These are phyloP conservation scores for Jatropha multifida DNA, from an alignment of 441 rosid species.

Conservation along the genomic window DNA sequence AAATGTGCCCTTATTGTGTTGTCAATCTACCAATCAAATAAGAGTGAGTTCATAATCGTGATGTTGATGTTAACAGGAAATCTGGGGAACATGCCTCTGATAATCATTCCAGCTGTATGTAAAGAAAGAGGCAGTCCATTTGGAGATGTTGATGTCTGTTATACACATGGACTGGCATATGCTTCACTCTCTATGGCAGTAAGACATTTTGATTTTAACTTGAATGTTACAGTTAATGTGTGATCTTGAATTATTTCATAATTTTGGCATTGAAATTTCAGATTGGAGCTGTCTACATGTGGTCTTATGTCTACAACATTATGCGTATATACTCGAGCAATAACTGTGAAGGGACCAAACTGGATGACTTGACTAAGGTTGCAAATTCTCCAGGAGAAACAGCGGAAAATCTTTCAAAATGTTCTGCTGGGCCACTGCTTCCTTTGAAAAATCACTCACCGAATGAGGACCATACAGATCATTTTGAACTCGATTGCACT, in stretches of 20 bases:
- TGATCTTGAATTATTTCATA: not conserved
- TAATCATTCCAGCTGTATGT: constrained; percentile 47
- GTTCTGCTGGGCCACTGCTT: constrained; percentile 21
- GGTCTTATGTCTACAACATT: constrained; percentile 45
- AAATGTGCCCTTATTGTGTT: not conserved
- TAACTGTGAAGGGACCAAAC: constrained; percentile 17
- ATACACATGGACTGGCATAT: constrained; percentile 37
- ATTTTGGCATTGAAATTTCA: constrained; percentile 13
- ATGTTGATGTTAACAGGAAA: constrained; percentile 31
- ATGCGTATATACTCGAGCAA: constrained; percentile 34
- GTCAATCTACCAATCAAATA: no score
- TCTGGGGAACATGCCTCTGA: constrained; percentile 41
- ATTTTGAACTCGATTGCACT: constrained; percentile 19
- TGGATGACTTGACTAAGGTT: constrained; percentile 12
- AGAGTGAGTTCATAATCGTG: not conserved
- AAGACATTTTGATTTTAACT: constrained; percentile 5
- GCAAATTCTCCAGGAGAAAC: constrained; percentile 16
- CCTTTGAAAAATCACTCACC: constrained; percentile 27
- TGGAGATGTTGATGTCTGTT: constrained; percentile 34
- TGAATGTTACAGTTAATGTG: not conserved
- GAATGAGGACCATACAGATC: constrained; percentile 14
- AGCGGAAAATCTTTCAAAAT: constrained; percentile 16
- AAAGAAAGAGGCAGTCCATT: constrained; percentile 45
- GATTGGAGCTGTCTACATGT: constrained; percentile 46
- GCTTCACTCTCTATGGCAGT: constrained; percentile 53